These are phyloP conservation scores for Metarhizium brunneum DNA, from an alignment of 2,329 filamentous ascomycete genomes.

Conservation along the genomic window DNA sequence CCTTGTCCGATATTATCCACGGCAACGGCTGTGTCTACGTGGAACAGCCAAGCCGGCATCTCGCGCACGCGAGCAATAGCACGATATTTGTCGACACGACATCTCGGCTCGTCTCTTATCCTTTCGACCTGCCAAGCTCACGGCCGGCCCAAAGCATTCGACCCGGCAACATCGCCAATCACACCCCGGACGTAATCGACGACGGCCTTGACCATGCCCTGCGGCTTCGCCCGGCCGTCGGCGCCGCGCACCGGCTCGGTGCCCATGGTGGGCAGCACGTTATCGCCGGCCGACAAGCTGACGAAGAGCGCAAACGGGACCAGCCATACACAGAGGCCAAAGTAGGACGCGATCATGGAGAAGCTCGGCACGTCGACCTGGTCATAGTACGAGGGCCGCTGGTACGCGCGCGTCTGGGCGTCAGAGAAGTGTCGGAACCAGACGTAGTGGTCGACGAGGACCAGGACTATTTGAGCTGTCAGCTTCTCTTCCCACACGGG, in stretches of 20 bases:
- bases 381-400: slow-evolving; percentile 54
- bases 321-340: slow-evolving; percentile 93
- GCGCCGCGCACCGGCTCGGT: slow-evolving; percentile 43
- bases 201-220: slow-evolving; percentile 58
- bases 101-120: neutral
- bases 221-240: slow-evolving; percentile 41
- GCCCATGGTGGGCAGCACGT: slow-evolving; percentile 87
- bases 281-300: slow-evolving; percentile 86
- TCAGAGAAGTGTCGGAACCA: slow-evolving; percentile 92
- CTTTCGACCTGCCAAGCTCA: neutral
- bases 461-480: slow-evolving; percentile 47
- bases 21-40: neutral
- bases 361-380: slow-evolving; percentile 64
- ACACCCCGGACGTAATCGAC: slow-evolving; percentile 48
- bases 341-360: slow-evolving; percentile 91
- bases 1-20: neutral
- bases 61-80: neutral
- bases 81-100: neutral
- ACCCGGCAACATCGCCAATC: slow-evolving; percentile 36
- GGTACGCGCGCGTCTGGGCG: slow-evolving; percentile 47
- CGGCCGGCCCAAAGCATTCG: slow-evolving; percentile 13
- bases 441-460: slow-evolving; percentile 83
- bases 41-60: slow-evolving; percentile 1
- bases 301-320: slow-evolving; percentile 95
- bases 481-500: no score